These are phyloP conservation scores for Strobilomyces confusus DNA, from an alignment of 768 basidiomycete species.

Conservation along the genomic window DNA sequence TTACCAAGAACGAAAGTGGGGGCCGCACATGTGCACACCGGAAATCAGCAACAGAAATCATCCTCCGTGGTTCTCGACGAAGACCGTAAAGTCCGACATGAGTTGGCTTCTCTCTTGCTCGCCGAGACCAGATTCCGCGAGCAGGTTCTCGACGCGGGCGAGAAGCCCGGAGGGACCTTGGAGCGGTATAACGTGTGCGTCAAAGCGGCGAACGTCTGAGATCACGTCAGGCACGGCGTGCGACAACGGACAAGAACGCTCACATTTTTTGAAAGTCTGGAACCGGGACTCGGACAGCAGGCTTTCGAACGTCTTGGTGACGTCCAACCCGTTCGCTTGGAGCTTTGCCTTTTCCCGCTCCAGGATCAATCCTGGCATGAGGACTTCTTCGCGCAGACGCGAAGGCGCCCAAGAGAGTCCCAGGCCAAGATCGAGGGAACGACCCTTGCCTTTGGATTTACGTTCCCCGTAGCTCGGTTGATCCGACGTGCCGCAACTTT, in stretches of 20 bases:
- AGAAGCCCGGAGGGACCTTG: conserved; percentile 72
- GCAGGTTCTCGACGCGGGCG: conserved; percentile 56
- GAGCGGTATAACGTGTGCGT: conserved; percentile 69
- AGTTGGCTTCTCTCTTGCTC: conserved; percentile 47
- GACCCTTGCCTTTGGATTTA: conserved; percentile 48
- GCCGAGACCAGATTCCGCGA: conserved; percentile 46
- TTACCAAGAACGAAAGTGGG: conserved; percentile 21
- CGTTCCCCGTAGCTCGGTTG: conserved; percentile 15
- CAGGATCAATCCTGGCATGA: conserved; percentile 42
- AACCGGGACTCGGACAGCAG: conserved; percentile 35
- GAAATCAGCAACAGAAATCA: conserved; percentile 9
- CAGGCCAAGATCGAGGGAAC: conserved; percentile 67
- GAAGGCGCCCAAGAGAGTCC: conserved; percentile 72
- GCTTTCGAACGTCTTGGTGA: conserved; percentile 36
- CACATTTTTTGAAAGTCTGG: conserved; percentile 58
- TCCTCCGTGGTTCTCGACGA: conserved; percentile 41
- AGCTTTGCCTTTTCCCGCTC: conserved; percentile 28
- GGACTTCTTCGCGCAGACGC: conserved; percentile 61
- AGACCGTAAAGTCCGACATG: conserved; percentile 55
- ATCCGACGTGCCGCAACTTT: conserved; percentile 25
- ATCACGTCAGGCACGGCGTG: conserved; percentile 11
- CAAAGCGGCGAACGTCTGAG: conserved; percentile 70
- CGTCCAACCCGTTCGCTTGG: conserved; percentile 28
- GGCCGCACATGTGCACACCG: neutral
- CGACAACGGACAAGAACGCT: conserved; percentile 25